These are phyloP conservation scores for Hyphopichia pseudoburtonii DNA, from an alignment of 1,139 yeast species.

Conservation along the genomic window DNA sequence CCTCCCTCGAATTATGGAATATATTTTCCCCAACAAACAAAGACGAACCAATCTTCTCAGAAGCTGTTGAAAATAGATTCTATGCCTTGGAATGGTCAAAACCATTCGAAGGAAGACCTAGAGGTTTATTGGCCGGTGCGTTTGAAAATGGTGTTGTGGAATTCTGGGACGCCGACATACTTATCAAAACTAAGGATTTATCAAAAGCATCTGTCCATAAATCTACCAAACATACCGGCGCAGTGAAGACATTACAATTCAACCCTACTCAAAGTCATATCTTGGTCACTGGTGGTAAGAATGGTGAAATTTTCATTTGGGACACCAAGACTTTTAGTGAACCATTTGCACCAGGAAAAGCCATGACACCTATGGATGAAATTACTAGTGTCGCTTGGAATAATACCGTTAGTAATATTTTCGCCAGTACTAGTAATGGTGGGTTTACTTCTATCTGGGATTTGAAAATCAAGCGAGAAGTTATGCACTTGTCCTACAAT, in stretches of 20 bases:
- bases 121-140: conserved; percentile 81
- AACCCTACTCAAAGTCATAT: conserved; percentile 72
- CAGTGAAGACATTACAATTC: conserved; percentile 74
- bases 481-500: conserved; percentile 71
- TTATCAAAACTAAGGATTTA: conserved; percentile 40
- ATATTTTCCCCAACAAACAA: conserved; percentile 48
- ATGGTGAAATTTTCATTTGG: conserved; percentile 89
- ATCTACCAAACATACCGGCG: conserved; percentile 64
- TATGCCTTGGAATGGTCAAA: conserved; percentile 86
- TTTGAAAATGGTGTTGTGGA: conserved; percentile 80
- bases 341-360: conserved; percentile 74
- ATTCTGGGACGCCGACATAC: conserved; percentile 64
- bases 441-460: conserved; percentile 96
- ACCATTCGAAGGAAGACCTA: conserved; percentile 52
- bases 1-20: conserved; percentile 78
- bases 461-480: conserved; percentile 82
- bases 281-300: conserved; percentile 82
- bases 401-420: conserved; percentile 76
- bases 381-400: conserved; percentile 89
- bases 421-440: conserved; percentile 83
- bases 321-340: conserved; percentile 65
- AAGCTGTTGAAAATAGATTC: conserved; percentile 62
- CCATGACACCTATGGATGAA: conserved; percentile 81
- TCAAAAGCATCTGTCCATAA: conserved; percentile 45
- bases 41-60: conserved; percentile 49